Conservation (phyloP, 495 filamentous ascomycete genomes). For the Neurospora cerealis region DNA sequence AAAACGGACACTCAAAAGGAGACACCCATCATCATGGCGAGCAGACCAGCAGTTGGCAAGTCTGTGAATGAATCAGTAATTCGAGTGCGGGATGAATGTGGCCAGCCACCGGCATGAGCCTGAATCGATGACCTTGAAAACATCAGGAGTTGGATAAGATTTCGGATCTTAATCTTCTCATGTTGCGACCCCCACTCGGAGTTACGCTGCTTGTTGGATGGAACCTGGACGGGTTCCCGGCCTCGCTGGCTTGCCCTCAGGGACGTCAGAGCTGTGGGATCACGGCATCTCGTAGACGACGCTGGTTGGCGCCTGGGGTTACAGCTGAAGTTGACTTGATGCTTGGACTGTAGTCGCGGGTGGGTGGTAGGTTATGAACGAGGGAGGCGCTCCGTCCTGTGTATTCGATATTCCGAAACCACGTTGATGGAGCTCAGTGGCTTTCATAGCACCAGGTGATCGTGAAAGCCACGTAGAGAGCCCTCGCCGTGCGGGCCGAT, state of each 20-base stretch:
- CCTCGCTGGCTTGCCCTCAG: not conserved
- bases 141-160: not conserved
- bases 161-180: not conserved
- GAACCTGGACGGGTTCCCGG: not conserved
- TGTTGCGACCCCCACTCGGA: not conserved
- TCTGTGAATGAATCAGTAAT: not conserved
- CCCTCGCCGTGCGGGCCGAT: not conserved
- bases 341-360: not conserved
- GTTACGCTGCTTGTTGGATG: not conserved
- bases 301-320: not conserved
- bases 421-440: not conserved
- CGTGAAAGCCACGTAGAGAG: not conserved
- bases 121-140: not conserved
- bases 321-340: not conserved
- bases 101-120: not conserved
- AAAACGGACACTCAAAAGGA: not conserved
- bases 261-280: not conserved
- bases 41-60: not conserved
- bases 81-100: not conserved
- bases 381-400: not conserved
- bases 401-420: not conserved
- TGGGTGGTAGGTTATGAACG: not conserved
- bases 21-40: not conserved
- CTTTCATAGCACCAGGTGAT: not conserved
- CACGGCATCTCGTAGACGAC: not conserved